Base-by-base conservation (phyloP, 208 protist species). In the Porcisia deanei region DNA sequence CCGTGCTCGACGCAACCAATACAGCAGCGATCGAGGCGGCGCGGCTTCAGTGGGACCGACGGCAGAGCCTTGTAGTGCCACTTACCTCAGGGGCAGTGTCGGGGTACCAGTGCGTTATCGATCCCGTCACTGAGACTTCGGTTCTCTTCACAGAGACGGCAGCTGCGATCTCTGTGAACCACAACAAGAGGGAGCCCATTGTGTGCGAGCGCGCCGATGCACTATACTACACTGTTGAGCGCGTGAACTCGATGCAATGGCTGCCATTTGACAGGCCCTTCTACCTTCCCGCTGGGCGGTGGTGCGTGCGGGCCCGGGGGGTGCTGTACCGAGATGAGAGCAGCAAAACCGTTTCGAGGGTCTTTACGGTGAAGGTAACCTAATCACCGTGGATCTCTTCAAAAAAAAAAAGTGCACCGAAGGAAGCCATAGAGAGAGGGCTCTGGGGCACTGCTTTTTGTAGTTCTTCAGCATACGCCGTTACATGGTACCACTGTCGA, bases 291-390 rank as follows among this genome's bases (percentile, higher is more conserved):
- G 85, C 86, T 1, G 93, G 93, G 7, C 84, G 86, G 25, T 97
- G 93, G 91, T 97, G 93, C 71, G 78, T 97, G 63, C 82, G 88
- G 8, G 93, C 89, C 37, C 82, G 89, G 73, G 25, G 81, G 2
- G 81, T 81, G 70, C 54, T 76, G 61, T 68, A 66, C 22, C 64
- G 68, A 12, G 89, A 93, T 52, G 63, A 73, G 12, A 73, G 68
- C 64, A 83, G 74, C 76, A 72, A 80, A 53, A 91, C 83, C 0
- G 57, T 53, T 5, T 87, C 90, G 25, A 89, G 85, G 55, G 92
- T 96, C 39, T 96, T 88, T 73, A 93, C 88, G 10, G 90, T 94
- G 30, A 83, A 87, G 64, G 73, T 93, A 1, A 67, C 77, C 37
- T 85, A n/a, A 71, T 7, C 47, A 52, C 10, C 47, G 47, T 52